Percentiles rank a stretch among this genome's conserved stretches.
phyloP scores from a whole-genome alignment of 169 alveolate species.

The Theileria orientalis region DNA sequence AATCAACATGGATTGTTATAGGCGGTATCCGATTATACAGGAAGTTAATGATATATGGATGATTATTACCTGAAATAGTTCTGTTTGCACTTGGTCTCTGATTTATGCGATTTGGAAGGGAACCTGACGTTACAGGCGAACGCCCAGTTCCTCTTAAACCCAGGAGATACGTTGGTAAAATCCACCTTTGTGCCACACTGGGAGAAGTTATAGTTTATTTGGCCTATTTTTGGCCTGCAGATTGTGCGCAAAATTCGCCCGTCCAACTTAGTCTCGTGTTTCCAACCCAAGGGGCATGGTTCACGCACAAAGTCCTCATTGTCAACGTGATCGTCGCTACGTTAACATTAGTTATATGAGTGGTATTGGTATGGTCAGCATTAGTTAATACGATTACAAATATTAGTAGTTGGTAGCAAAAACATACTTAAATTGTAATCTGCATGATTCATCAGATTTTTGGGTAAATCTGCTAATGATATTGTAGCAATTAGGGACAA shows the following conservation, averaged over 20 bases:
- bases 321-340: conserved; percentile 45
- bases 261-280: conserved; percentile 19
- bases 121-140: conserved; percentile 62
- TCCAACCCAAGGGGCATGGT: conserved; percentile 76
- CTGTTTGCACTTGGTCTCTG: conserved; percentile 47
- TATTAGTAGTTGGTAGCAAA: too few relatives aligned
- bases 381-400: too few relatives aligned
- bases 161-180: conserved; percentile 65
- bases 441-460: conserved; percentile 31
- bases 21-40: too few relatives aligned
- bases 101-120: conserved; percentile 54
- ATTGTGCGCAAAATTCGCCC: conserved; percentile 34
- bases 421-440: conserved; percentile 47
- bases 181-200: conserved; percentile 66
- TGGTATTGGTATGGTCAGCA: too few relatives aligned
- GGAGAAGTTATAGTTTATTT: conserved; percentile 30
- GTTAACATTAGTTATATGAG: not conserved
- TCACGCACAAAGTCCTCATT: conserved; percentile 62
- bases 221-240: conserved; percentile 56
- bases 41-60: too few relatives aligned
- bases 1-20: too few relatives aligned
- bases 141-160: conserved; percentile 68
- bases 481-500: conserved; percentile 44
- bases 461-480: conserved; percentile 3
- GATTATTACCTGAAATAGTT: conserved; percentile 35